Evolutionary conservation across 1,284 basidiomycete genomes (phyloP), one percentile per base, ranked within the genome.

Genomic region (Wolfiporia cocos): DNA sequence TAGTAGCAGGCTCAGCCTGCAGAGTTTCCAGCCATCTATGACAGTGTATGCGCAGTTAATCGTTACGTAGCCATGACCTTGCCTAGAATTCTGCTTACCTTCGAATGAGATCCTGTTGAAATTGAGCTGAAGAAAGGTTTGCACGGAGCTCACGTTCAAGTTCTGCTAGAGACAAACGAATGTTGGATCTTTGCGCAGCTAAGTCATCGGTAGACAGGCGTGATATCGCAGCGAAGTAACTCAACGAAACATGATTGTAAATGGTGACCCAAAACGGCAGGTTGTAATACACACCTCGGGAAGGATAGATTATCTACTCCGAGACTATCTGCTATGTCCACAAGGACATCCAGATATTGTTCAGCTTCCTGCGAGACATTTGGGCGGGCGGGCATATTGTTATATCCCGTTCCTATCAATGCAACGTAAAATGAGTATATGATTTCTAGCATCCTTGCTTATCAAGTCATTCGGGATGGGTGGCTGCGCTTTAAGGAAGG

Each of bases 11-110:
- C 2, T 61, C 58, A 7, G 55, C 48, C 11, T 55, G 52, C 3
- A 70, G 34, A 1, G 44, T 46, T 21, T 57, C 46, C 31, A 55
- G 63, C 71, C 70, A 73, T 32, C 70, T 74, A 37, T 10, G 9
- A 37, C n/a, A 28, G n/a, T 5, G n/a, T 18, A 3, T 24, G 11
- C 12, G 10, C 19, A 28, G 5, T 23, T 2, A 11, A 9, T 2
- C 22, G 22, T 15, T 31, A 31, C 15, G 10, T 6, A 18, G 17
- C 10, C 15, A 15, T 17, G 17, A 7, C 11, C 34, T 21, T 15
- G 15, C 6, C 19, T 10, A 33, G n/a, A n/a, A 34, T 34, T 12
- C n/a, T 4, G 36, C 62, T 20, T 34, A 73, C 72, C 63, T 64
- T 29, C 58, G 55, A 5, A 72, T 55, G 2, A 70, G 53, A 5